Base-by-base conservation (phyloP, 2,329 filamentous ascomycete genomes). In the Exophiala dermatitidis region DNA sequence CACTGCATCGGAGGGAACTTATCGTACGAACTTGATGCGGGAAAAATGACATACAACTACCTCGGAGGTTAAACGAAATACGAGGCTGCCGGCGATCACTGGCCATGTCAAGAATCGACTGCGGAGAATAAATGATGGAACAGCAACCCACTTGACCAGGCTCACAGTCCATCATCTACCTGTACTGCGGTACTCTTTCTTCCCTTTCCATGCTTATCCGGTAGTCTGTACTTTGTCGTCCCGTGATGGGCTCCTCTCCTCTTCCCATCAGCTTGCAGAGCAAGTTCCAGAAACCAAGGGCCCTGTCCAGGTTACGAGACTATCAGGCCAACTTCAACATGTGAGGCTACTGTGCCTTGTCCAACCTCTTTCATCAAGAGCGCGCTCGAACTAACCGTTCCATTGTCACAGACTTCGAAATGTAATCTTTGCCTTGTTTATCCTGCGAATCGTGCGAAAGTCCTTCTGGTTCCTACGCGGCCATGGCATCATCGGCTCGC, bases 401-500 rank as follows among this genome's bases (percentile, higher is more conserved):
- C 31, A 46, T 36, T 31, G 29, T 10, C 8, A 40, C 60, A 91
- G 88, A 56, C 66, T 95, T 57, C 87, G 88, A 50, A 95, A 96
- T 68, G 76, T 96, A 55, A 76, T 97, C 64, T 95, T 97, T 70
- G 77, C 90, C 66, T 80, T 95, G 63, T 96, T 97, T 73, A 69
- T 96, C 56, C 75, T 95, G 45, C 85, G 90, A 67, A 86, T 90
- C 77, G 81, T 85, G 32, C 87, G 89, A 61, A 87, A 86, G 65
- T 79, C 81, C 30, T 85, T 88, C 68, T 86, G 89, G 74, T 88
- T 93, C 67, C 78, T 97, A 62, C 88, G 87, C 66, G 93, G 93
- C 62, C 89, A 93, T 68, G 93, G 93, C 61, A 70, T 93, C 64
- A 72, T 95, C 66, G 91, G 91, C 59, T 87, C 88, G 54, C 65